Base-by-base conservation (phyloP, 2,329 filamentous ascomycete species). In the Akanthomyces dipterigenus region DNA sequence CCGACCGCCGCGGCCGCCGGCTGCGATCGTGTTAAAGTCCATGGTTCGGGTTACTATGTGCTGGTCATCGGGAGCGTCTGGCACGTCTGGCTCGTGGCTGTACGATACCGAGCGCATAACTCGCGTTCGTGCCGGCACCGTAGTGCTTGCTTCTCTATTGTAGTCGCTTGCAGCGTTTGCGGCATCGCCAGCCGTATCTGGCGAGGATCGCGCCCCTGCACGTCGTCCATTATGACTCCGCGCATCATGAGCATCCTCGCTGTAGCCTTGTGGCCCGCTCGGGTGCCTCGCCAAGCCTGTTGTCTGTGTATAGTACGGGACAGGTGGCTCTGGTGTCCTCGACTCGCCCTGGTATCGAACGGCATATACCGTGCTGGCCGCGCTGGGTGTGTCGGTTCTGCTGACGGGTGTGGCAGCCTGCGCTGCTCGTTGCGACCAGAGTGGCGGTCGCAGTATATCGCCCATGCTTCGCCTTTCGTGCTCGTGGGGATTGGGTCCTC, bases 361-460 rank as follows among this genome's bases (percentile, higher is more conserved):
- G 7, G 83, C 82, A 64, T 88, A 88, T 3, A 84, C 80, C 1
- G 85, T 88, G 69, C 84, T 87, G 49, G 83, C 84, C 1, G 83
- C 84, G 67, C 84, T 87, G 20, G 82, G 79, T 1, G 85, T 87
- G 63, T 88, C 84, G 20, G 84, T 83, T 64, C 84, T 77, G 67
- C 84, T 87, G 48, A 85, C 70, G 0, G 84, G 84, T 0, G 84
- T 86, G 2, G 78, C 77, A 36, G 79, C 78, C 40, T 81, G 78
- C 6, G 78, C 73, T 45, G 84, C 83, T n/a, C 83, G 74, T 64
- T 82, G 70, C 62, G 84, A 78, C 86, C 82, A 82, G 12, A 81
- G 67, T 0, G 79, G 79, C 14, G 81, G 81, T 40, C 80, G 80
- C 14, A 81, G 63, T 59, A 80, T 76, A 34, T 68, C 70, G 7